These are phyloP conservation scores for Colletotrichum zoysiae DNA, from an alignment of 2,329 filamentous ascomycete species.

Conservation along the genomic window DNA sequence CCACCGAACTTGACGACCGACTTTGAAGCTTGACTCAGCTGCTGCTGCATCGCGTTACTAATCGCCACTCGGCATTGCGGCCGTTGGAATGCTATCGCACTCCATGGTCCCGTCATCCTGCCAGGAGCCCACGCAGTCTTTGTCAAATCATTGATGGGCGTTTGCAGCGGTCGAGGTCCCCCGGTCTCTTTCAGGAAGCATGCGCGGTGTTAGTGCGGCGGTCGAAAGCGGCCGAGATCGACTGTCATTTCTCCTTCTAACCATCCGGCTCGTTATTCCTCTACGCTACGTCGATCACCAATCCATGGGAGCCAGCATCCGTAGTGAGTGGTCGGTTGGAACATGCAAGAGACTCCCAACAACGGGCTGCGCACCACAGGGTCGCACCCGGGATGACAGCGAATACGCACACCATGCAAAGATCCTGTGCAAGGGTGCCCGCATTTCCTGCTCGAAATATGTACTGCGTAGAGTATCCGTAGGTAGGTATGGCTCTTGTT, in stretches of 20 bases:
- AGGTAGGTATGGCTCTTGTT: not conserved
- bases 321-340: not conserved
- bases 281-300: slow-evolving; percentile 22
- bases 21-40: slow-evolving; percentile 3
- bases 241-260: not conserved
- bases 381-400: slow-evolving; percentile 21
- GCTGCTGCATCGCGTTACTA: not conserved
- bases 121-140: slow-evolving; percentile 18
- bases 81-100: not conserved
- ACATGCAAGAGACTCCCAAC: slow-evolving; percentile 1
- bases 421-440: too few species aligned
- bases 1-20: not conserved
- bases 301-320: not conserved
- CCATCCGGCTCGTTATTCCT: slow-evolving; percentile 26
- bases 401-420: slow-evolving; percentile 20
- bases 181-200: not conserved
- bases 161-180: slow-evolving; percentile 9
- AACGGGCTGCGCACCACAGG: slow-evolving; percentile 2
- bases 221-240: not conserved
- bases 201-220: not conserved
- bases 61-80: not conserved
- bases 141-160: not conserved
- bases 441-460: too few species aligned
- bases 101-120: not conserved
- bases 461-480: too few species aligned